phyloP scores from a whole-genome alignment of 2,329 filamentous ascomycete species.

The Xylariaceae sp. region DNA sequence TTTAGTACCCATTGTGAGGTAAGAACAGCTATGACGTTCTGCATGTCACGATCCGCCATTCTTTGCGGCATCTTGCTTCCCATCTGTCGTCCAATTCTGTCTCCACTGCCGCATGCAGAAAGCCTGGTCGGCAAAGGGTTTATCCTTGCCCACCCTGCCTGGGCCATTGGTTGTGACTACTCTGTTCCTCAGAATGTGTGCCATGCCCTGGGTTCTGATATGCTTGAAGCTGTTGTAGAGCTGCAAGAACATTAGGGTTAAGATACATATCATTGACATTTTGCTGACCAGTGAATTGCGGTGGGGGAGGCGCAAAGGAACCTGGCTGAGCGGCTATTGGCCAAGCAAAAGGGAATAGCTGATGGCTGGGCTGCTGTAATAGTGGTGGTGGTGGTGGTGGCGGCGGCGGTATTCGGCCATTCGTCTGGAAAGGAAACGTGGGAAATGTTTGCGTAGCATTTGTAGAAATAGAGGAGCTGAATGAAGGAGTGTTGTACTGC shows the following conservation, averaged over 20 bases:
- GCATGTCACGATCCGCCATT: too few species aligned
- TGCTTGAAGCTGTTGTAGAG: slow-evolving; percentile 39
- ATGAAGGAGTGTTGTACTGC: slow-evolving; percentile 27
- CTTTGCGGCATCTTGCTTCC: too few species aligned
- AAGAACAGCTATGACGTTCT: too few species aligned
- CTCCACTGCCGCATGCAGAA: too few species aligned
- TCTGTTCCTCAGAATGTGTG: slow-evolving; percentile 6
- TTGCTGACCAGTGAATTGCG: slow-evolving; percentile 36
- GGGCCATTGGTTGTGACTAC: slow-evolving; percentile 22
- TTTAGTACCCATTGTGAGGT: too few species aligned
- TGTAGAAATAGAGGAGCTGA: slow-evolving; percentile 27
- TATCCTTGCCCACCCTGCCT: slow-evolving; percentile 25
- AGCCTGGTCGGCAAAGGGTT: slow-evolving; percentile 1
- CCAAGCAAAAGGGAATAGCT: slow-evolving; percentile 44
- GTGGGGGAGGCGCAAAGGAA: slow-evolving; percentile 36
- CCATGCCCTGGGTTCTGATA: slow-evolving; percentile 18
- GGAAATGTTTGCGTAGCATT: slow-evolving; percentile 32
- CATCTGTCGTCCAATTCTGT: too few species aligned
- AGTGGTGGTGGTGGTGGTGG: slow-evolving; percentile 17
- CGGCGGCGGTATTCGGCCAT: slow-evolving; percentile 26
- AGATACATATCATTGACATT: slow-evolving; percentile 44
- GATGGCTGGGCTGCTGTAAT: slow-evolving; percentile 31
- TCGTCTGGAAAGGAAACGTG: slow-evolving; percentile 28
- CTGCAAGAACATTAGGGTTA: slow-evolving; percentile 56
- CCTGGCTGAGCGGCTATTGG: slow-evolving; percentile 33